A percentile compares a stretch with the other conserved stretches of the same genome.
Conservation (phyloP, 345 rosid species). For the Xanthoceras sorbifolium region DNA sequence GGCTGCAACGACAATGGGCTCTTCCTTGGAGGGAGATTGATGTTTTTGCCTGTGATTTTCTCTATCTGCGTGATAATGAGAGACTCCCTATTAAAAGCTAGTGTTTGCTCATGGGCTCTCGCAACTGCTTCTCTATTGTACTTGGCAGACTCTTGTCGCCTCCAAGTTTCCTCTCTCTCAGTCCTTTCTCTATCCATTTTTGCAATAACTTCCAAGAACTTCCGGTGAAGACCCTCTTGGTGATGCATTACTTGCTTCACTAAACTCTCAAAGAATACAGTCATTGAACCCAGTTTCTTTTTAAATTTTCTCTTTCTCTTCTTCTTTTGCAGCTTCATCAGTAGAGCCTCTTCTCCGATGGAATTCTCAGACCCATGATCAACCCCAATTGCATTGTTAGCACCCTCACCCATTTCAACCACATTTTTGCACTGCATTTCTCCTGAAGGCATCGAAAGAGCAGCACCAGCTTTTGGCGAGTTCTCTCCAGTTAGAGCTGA, state of each 20-base stretch:
- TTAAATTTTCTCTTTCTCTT: conserved; percentile 40
- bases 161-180: conserved; percentile 45
- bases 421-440: conserved; percentile 16
- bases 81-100: conserved; percentile 47
- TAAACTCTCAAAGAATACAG: conserved; percentile 38
- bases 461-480: conserved; percentile 27
- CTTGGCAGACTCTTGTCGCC: conserved; percentile 35
- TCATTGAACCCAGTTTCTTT: conserved; percentile 27
- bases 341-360: conserved; percentile 25
- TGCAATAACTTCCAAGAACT: conserved; percentile 45
- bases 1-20: conserved; percentile 19
- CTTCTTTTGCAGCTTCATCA: conserved; percentile 34
- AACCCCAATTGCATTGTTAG: conserved; percentile 18
- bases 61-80: conserved; percentile 37
- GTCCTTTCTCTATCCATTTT: conserved; percentile 42
- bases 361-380: conserved; percentile 40
- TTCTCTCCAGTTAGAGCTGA: conserved; percentile 41
- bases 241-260: conserved; percentile 49
- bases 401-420: conserved; percentile 15
- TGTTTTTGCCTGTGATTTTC: conserved; percentile 45
- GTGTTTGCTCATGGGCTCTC: conserved; percentile 41
- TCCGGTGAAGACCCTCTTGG: conserved; percentile 45
- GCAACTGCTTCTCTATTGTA: conserved; percentile 40
- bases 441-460: conserved; percentile 8
- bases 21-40: conserved; percentile 36